A percentile compares a stretch with the other conserved stretches of the same genome.
Conservation (phyloP, 768 basidiomycete species). For the Pluteus cervinus region DNA sequence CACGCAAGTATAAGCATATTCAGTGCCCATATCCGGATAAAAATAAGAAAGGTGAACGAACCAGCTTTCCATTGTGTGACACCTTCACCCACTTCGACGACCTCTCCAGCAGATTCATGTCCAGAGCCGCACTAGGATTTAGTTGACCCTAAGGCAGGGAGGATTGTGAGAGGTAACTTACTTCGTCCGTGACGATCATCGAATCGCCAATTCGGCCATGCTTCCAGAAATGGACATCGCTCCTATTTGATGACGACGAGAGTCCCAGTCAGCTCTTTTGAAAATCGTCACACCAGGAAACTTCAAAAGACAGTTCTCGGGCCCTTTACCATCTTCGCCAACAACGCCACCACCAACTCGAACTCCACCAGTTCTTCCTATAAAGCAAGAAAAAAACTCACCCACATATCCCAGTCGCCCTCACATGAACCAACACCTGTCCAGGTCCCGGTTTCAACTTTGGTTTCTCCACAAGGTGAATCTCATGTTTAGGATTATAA, state of each 20-base stretch:
- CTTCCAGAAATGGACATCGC: slow-evolving; percentile 71
- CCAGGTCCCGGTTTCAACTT: slow-evolving; percentile 54
- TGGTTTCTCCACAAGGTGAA: slow-evolving; percentile 64
- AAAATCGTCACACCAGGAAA: too few relatives aligned
- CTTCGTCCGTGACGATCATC: slow-evolving; percentile 67
- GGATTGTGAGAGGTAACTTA: slow-evolving; percentile 16
- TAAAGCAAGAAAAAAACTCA: slow-evolving; percentile 18
- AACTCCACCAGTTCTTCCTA: too few relatives aligned
- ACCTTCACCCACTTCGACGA: slow-evolving; percentile 59
- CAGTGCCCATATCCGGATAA: too few relatives aligned
- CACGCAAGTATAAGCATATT: too few relatives aligned
- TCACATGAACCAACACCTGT: slow-evolving; percentile 60
- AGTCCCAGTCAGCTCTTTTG: too few relatives aligned
- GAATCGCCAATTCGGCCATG: slow-evolving; percentile 64
- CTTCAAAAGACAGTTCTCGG: too few relatives aligned
- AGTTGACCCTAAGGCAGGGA: not conserved
- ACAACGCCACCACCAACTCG: too few relatives aligned
- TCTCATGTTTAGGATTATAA: slow-evolving; percentile 57
- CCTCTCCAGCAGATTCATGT: slow-evolving; percentile 66
- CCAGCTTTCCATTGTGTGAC: slow-evolving; percentile 61
- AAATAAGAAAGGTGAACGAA: too few relatives aligned
- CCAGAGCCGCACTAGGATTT: slow-evolving; percentile 53
- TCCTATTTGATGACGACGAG: slow-evolving; percentile 29
- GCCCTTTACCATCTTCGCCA: too few relatives aligned
- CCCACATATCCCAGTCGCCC: slow-evolving; percentile 70